phyloP scores from a whole-genome alignment of 306 rosid species.

The Acacia confusa region DNA sequence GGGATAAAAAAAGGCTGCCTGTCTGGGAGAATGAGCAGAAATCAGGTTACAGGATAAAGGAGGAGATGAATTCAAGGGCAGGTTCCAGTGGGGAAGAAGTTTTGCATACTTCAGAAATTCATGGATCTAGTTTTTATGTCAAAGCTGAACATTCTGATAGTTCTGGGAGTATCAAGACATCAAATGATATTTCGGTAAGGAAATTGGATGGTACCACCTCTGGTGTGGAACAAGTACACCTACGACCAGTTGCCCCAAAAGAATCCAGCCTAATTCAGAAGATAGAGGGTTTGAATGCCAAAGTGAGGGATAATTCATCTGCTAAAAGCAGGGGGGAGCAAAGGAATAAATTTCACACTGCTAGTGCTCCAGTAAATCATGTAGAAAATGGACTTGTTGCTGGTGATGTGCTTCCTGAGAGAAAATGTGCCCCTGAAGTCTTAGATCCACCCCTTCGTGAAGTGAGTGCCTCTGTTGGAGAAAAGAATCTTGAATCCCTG shows the following conservation, averaged over 20 bases:
- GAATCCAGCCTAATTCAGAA: constrained; percentile 77
- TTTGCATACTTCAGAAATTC: constrained; percentile 49
- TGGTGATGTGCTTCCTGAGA: constrained; percentile 37
- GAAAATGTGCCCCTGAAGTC: constrained; percentile 39
- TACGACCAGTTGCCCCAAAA: constrained; percentile 50
- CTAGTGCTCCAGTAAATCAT: constrained; percentile 41
- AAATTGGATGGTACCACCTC: constrained; percentile 48
- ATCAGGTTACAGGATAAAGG: constrained; percentile 51
- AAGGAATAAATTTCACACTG: constrained; percentile 44
- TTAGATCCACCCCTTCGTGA: constrained; percentile 44
- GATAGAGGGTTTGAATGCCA: constrained; percentile 93
- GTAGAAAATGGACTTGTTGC: constrained; percentile 47
- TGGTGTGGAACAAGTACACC: constrained; percentile 45
- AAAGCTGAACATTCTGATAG: constrained; percentile 48
- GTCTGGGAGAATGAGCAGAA: constrained; percentile 62
- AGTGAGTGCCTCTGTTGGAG: constrained; percentile 45
- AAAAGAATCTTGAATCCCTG: constrained; percentile 44
- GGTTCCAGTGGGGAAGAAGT: constrained; percentile 45
- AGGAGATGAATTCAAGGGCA: constrained; percentile 48
- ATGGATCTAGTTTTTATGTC: constrained; percentile 42
- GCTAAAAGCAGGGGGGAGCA: constrained; percentile 52
- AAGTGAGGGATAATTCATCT: constrained; percentile 66
- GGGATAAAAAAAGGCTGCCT: constrained; percentile 45
- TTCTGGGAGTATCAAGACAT: constrained; percentile 35
- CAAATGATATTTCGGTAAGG: constrained; percentile 47